Evolutionary conservation across 73 alveolate species (phyloP), one percentile per base, ranked within the genome.

Genomic region (Blepharisma japonicum): DNA sequence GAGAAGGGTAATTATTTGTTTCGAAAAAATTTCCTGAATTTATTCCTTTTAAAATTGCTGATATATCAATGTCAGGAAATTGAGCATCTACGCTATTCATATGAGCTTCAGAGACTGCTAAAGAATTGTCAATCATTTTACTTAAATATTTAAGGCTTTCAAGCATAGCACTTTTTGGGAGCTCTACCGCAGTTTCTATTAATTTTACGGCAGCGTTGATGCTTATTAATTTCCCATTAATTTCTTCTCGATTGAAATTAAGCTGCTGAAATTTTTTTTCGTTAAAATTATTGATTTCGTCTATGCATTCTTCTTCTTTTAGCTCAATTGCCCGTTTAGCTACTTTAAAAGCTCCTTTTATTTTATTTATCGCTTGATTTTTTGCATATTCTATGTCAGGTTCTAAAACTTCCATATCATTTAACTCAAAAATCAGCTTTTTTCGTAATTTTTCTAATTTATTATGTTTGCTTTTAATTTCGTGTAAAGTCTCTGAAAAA

Each of bases 71-170:
- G 23, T 5, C 2, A 1, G 2, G 74, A 61, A 61, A 61, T 2
- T n/a, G 14, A 2, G 74, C 23, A 25, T 61, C 23, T 14, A 61
- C 39, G 2, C 47, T 14, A 2, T 4, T 25, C 18, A 61, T 8
- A 20, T 14, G 14, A 14, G 74, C 0, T 25, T 61, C 74, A 18
- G 14, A 25, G 11, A 39, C 14, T 20, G 14, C 0, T 2, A 61
- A 20, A 18, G 74, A 61, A 25, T n/a, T 0, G 14, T 61, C 47
- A 9, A 61, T 61, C 46, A 61, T 8, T 8, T 25, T 61, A 14
- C 47, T 61, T 61, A 61, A 25, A 61, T 18, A 61, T 61, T 25
- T 14, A n/a, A 61, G 14, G 38, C 49, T 18, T 61, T 61, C 74
- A n/a, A 61, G 14, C 74, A 61, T 61, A 25, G 11, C 46, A 25